phyloP scores from a whole-genome alignment of 257 asterid species.

The Ballota nigra region DNA sequence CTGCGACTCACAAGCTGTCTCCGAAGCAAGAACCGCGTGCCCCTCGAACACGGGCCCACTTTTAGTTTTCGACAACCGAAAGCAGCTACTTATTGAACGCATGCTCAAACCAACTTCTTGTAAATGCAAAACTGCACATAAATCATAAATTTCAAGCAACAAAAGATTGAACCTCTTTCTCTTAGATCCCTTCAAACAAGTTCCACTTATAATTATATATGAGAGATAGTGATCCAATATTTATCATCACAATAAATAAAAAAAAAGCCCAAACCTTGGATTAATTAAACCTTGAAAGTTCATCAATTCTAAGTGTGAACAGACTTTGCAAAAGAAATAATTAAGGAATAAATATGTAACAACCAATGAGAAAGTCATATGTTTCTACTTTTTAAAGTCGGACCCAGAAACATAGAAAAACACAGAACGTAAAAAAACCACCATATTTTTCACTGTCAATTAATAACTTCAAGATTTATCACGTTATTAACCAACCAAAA shows the following conservation, averaged over 20 bases:
- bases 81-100: slow-evolving; percentile 43
- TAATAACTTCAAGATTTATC: neutral
- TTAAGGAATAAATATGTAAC: neutral
- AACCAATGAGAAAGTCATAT: slow-evolving; percentile 2
- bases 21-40: slow-evolving; percentile 56
- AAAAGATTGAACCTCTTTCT: neutral
- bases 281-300: slow-evolving; percentile 6
- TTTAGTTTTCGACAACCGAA: slow-evolving; percentile 43
- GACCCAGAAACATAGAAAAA: slow-evolving; percentile 23
- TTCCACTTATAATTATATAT: no score
- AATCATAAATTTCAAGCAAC: neutral
- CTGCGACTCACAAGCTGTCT: slow-evolving; percentile 83
- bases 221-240: no score
- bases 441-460: neutral
- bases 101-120: slow-evolving; percentile 18
- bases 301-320: neutral
- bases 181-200: neutral
- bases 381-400: slow-evolving; percentile 5
- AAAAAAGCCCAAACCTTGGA: no score
- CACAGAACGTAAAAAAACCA: slow-evolving; percentile 17
- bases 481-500: neutral
- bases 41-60: slow-evolving; percentile 26
- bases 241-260: neutral
- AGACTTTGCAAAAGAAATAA: neutral
- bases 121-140: neutral